Conservation (phyloP, 148 eudicot species). For the Heliosperma pusillum region DNA sequence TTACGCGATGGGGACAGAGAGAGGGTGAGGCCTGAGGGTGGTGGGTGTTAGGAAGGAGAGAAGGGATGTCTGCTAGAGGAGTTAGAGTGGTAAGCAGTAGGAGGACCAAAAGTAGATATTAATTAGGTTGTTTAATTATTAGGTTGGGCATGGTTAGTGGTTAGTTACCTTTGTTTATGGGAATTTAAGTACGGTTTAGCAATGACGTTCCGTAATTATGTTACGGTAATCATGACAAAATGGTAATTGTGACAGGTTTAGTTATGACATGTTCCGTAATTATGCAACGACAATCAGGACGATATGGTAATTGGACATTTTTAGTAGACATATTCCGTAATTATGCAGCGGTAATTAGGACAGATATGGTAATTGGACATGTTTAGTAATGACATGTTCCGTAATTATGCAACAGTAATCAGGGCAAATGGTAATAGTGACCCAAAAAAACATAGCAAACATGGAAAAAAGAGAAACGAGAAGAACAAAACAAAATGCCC, state of each 20-base stretch:
- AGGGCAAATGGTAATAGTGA: not conserved
- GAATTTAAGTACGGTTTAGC: not conserved
- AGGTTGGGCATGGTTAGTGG: not conserved
- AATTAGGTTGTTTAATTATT: not conserved
- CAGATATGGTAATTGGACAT: no score
- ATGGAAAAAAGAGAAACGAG: not conserved
- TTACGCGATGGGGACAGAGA: not conserved
- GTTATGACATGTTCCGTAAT: not conserved
- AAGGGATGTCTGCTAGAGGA: not conserved
- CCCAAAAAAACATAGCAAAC: not conserved
- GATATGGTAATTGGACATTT: not conserved
- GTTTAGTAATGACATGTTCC: not conserved
- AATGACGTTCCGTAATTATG: not conserved
- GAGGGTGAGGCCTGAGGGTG: not conserved
- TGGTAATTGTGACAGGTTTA: not conserved
- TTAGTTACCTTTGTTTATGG: not conserved
- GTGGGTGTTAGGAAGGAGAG: not conserved
- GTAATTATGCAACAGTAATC: not conserved
- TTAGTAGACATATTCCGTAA: no score
- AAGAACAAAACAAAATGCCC: no score
- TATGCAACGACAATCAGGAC: not conserved
- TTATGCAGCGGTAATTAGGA: no score
- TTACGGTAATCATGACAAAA: not conserved
- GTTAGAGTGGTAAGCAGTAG: not conserved
- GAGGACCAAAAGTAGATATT: not conserved